Evolutionary conservation across 1,139 yeast species (phyloP).

Genomic region (Groenewaldozyma sp.): DNA sequence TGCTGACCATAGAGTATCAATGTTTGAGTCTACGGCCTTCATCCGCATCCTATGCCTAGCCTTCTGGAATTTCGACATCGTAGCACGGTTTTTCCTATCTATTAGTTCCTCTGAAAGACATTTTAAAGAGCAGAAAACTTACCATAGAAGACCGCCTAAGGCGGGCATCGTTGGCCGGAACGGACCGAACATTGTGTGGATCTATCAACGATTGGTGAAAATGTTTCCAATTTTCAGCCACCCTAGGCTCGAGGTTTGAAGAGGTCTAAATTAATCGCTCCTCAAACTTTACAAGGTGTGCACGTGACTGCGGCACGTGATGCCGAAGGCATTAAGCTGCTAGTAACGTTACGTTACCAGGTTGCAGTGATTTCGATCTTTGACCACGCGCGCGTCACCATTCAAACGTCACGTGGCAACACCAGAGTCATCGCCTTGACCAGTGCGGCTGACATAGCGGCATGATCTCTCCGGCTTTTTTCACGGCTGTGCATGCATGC

Average conservation of each 20-base stretch:
- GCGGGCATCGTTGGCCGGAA: constrained; percentile 55
- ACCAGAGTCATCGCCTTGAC: too few species aligned
- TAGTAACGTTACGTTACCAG: too few species aligned
- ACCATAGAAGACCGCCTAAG: constrained; percentile 84
- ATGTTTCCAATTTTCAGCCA: constrained; percentile 1
- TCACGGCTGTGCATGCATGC: too few species aligned
- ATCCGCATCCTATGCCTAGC: constrained; percentile 74
- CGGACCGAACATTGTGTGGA: constrained; percentile 61
- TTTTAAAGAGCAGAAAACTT: constrained; percentile 26
- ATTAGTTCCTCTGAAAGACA: neutral
- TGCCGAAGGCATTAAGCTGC: too few species aligned
- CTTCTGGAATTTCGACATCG: constrained; percentile 76
- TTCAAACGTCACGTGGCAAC: too few species aligned
- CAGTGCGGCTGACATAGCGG: too few species aligned
- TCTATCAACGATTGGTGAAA: neutral
- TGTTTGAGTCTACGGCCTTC: constrained; percentile 69
- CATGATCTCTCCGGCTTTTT: too few species aligned
- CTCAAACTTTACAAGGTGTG: too few species aligned
- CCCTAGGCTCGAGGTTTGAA: neutral
- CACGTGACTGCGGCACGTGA: too few species aligned
- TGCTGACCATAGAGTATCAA: constrained; percentile 60
- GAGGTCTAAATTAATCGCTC: too few species aligned
- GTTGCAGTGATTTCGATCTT: too few species aligned
- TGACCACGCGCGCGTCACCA: too few species aligned
- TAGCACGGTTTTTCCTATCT: constrained; percentile 52